phyloP scores from a whole-genome alignment of 2,329 filamentous ascomycete species.

The Apiospora sp. region DNA sequence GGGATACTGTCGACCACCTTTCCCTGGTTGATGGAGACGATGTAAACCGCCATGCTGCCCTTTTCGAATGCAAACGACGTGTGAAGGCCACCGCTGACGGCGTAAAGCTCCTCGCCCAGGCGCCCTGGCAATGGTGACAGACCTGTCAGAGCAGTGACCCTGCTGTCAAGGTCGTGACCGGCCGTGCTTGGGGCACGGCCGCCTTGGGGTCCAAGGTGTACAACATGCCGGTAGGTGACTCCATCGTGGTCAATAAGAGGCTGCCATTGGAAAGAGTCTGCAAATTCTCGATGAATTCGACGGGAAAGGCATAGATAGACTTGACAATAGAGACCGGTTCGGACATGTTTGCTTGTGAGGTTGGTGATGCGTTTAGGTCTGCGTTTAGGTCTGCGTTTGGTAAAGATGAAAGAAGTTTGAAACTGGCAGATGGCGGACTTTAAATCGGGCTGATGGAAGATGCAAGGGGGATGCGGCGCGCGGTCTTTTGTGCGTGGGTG shows the following conservation, averaged over 20 bases:
- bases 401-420: not conserved
- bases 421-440: not conserved
- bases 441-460: not conserved
- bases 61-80: slow-evolving; percentile 26
- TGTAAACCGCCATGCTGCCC: slow-evolving; percentile 29
- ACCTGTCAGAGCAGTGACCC: slow-evolving; percentile 26
- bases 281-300: slow-evolving; percentile 32
- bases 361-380: not conserved
- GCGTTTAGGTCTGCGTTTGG: too few species aligned
- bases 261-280: slow-evolving; percentile 31
- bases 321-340: not conserved
- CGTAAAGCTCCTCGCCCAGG: slow-evolving; percentile 29
- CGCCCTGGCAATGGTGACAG: slow-evolving; percentile 27
- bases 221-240: slow-evolving; percentile 26
- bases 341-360: not conserved
- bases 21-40: slow-evolving; percentile 28
- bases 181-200: slow-evolving; percentile 28
- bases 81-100: slow-evolving; percentile 31
- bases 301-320: slow-evolving; percentile 10
- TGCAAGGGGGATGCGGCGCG: not conserved
- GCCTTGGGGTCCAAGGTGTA: slow-evolving; percentile 33
- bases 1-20: slow-evolving; percentile 30
- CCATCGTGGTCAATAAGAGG: slow-evolving; percentile 33
- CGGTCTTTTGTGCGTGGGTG: not conserved
- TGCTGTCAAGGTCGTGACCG: slow-evolving; percentile 24